Evolutionary conservation across 345 rosid species (phyloP), one percentile per base, ranked within the genome.

Genomic region (Atalantia buxifolia): DNA sequence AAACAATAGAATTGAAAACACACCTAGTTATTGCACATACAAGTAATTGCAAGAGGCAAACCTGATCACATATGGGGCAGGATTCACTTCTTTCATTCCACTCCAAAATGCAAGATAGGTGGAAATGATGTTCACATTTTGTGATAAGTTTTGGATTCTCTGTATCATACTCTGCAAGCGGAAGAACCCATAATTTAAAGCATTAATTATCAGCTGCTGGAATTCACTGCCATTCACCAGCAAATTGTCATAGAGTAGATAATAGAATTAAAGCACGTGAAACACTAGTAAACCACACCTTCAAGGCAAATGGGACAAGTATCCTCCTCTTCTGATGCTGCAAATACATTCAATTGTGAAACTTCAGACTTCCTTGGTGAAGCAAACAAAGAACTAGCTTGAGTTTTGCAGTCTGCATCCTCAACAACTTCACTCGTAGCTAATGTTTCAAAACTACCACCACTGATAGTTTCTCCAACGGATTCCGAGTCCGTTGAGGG

Each of bases 1-100:
- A 50, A 66, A 40, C 79, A 61, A 50, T 24, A 35, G 27, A 53
- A 42, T 59, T 53, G 33, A 25, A 9, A 13, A 48, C n/a, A 57
- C 13, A 72, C 60, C 27, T 35, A 45, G 65, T 9, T 33, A 50
- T 9, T 35, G 22, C 25, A 70, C 66, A 55, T 31, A 53, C 24
- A 31, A 5, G 9, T 68, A 22, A 59, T 4, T 62, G 25, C 48
- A 55, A 19, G 36, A 67, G 60, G 83, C 87, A 67, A 79, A 95
- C 99, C 99, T 92, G 87, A 85, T 91, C 91, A 60, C 99, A 95
- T 19, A 93, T 90, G 67, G 98, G 98, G 83, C 98, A 95, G 59
- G 79, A 67, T 59, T 92, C 93, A 57, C 98, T 95, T 85, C 97
- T 90, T 88, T 95, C 98, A 85, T 89, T 89, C 98, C 98, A 95